Conservation (phyloP, 768 basidiomycete genomes). For the Lenzites betulinus region DNA sequence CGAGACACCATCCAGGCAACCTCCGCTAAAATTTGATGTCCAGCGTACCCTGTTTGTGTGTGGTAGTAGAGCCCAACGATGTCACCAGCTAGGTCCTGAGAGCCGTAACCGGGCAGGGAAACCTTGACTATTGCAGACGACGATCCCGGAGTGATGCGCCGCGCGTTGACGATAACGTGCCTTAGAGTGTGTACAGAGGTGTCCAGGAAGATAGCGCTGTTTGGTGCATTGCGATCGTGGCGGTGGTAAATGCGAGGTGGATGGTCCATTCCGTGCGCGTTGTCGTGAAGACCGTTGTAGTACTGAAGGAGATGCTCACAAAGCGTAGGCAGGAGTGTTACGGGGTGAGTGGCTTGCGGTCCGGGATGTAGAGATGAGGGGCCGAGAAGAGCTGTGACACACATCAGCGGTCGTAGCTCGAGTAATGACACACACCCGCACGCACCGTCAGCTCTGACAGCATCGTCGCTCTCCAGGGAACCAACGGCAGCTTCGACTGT, state of each 20-base stretch:
- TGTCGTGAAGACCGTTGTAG: too few species aligned
- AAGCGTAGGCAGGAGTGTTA: too few species aligned
- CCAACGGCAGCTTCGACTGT: not conserved
- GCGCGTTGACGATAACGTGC: not conserved
- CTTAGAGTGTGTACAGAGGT: not conserved
- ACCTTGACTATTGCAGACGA: conserved; percentile 1
- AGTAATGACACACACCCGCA: too few species aligned
- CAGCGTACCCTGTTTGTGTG: not conserved
- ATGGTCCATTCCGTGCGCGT: not conserved
- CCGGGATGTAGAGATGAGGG: not conserved
- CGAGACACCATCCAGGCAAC: not conserved
- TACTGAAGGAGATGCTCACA: too few species aligned
- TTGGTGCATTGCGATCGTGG: not conserved
- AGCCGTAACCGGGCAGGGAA: not conserved
- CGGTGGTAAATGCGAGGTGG: not conserved
- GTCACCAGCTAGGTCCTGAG: not conserved
- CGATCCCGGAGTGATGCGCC: not conserved
- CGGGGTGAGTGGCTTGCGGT: too few species aligned
- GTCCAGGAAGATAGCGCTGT: not conserved
- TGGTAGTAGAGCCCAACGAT: not conserved
- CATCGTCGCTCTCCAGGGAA: not conserved
- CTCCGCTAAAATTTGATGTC: not conserved
- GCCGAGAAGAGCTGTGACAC: not conserved
- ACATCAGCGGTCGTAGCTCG: too few species aligned
- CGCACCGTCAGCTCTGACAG: not conserved